These are phyloP conservation scores for Saturnispora besseyi DNA, from an alignment of 805 yeast species.

Conservation along the genomic window DNA sequence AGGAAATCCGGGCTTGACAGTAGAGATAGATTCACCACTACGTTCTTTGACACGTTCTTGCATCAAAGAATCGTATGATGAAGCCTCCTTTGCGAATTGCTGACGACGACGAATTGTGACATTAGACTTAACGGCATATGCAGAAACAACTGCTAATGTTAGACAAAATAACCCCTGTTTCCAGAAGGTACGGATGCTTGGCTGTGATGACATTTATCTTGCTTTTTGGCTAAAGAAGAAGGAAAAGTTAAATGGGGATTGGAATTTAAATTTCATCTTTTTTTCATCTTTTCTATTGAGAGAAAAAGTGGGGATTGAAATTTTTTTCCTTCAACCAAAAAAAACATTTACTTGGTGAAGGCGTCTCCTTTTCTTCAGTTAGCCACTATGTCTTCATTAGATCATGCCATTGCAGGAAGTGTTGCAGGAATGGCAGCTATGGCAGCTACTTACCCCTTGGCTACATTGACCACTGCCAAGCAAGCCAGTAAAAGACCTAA, in stretches of 20 bases:
- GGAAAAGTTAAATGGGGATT: not conserved
- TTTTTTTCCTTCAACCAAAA: not conserved
- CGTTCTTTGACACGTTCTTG: slow-evolving; percentile 16
- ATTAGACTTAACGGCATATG: slow-evolving; percentile 28
- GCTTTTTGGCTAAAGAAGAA: not conserved
- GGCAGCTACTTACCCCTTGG: slow-evolving; percentile 83
- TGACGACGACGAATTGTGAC: slow-evolving; percentile 28
- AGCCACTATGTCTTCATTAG: slow-evolving; percentile 1
- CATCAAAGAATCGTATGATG: slow-evolving; percentile 25
- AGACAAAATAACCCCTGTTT: slow-evolving; percentile 25
- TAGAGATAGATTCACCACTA: slow-evolving; percentile 19
- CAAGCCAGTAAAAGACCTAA: slow-evolving; percentile 69
- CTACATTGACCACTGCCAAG: slow-evolving; percentile 78
- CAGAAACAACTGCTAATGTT: slow-evolving; percentile 26
- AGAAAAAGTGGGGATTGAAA: not conserved
- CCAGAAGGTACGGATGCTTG: slow-evolving; percentile 25
- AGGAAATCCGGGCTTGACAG: slow-evolving; percentile 29
- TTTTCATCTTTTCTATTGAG: not conserved
- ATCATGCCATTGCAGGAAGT: slow-evolving; percentile 92
- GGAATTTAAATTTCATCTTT: not conserved
- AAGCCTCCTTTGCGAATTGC: slow-evolving; percentile 29
- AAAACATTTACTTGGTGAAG: not conserved
- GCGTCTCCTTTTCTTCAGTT: not conserved
- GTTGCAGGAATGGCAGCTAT: slow-evolving; percentile 86
- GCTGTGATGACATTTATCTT: slow-evolving; percentile 16